Conservation (phyloP, 1,139 yeast species). For the Sugiyamaella grinbergsii region DNA sequence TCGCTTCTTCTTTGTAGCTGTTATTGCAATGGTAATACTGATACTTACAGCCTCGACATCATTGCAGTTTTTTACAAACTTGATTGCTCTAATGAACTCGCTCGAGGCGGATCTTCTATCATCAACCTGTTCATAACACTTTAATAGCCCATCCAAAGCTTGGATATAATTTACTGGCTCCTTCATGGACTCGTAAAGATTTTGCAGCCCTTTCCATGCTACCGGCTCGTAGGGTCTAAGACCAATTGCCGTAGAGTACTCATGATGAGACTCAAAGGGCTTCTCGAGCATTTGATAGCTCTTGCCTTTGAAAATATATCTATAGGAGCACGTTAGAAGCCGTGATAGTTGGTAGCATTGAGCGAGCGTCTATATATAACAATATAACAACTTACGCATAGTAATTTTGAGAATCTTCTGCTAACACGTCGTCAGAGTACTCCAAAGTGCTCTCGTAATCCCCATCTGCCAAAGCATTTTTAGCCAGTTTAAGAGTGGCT, state of each 20-base stretch:
- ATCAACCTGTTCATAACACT: slow-evolving; percentile 35
- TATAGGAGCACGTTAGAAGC: slow-evolving; percentile 4
- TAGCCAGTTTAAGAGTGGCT: slow-evolving; percentile 32
- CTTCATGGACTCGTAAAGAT: slow-evolving; percentile 53
- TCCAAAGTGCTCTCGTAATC: slow-evolving; percentile 48
- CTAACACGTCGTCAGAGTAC: slow-evolving; percentile 33
- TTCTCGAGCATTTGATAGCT: slow-evolving; percentile 52
- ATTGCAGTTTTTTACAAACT: slow-evolving; percentile 23
- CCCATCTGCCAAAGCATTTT: slow-evolving; percentile 52
- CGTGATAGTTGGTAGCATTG: too few relatives aligned
- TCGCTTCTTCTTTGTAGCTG: too few relatives aligned
- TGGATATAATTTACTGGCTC: slow-evolving; percentile 46
- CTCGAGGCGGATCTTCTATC: slow-evolving; percentile 33
- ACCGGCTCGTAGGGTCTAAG: slow-evolving; percentile 57
- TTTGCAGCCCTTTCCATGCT: slow-evolving; percentile 82
- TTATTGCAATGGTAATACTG: too few relatives aligned
- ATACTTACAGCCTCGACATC: slow-evolving; percentile 24
- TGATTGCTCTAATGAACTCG: slow-evolving; percentile 28
- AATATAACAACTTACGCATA: slow-evolving; percentile 70
- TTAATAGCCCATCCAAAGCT: slow-evolving; percentile 38
- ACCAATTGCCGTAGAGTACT: slow-evolving; percentile 59
- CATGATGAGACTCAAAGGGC: slow-evolving; percentile 48
- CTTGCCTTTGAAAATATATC: slow-evolving; percentile 52
- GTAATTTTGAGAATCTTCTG: slow-evolving; percentile 57
- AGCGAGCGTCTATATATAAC: too few relatives aligned